phyloP scores from a whole-genome alignment of 176 grass and related monocot genomes.

The Poa pratensis region DNA sequence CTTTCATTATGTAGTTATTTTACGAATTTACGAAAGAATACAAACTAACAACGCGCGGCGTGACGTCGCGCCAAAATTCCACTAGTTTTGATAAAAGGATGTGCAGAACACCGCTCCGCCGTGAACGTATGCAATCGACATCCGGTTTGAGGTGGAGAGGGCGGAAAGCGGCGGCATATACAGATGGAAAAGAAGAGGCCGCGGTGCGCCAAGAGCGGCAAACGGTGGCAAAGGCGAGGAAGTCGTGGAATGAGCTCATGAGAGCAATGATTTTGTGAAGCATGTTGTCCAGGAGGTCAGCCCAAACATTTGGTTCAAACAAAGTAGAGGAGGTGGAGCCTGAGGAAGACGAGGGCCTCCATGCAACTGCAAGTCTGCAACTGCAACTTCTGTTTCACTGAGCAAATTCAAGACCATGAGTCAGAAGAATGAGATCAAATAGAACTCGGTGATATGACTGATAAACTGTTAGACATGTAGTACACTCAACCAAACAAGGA shows the following conservation, averaged over 20 bases:
- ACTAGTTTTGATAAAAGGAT: neutral
- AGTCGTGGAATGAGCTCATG: slow-evolving; percentile 55
- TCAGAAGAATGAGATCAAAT: neutral
- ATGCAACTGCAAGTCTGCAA: neutral
- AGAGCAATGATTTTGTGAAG: slow-evolving; percentile 48
- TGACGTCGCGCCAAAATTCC: no score
- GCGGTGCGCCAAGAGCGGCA: slow-evolving; percentile 53
- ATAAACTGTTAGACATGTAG: no score
- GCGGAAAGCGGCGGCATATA: slow-evolving; percentile 14
- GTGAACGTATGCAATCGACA: neutral
- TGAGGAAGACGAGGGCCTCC: neutral
- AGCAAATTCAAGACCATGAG: neutral
- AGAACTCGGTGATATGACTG: no score
- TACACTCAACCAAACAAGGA: no score
- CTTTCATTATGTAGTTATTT: no score
- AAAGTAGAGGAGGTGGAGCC: neutral
- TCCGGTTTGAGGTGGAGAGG: slow-evolving; percentile 35
- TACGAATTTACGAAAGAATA: no score
- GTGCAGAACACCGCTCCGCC: neutral
- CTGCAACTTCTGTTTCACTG: slow-evolving; percentile 20
- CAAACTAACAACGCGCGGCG: no score
- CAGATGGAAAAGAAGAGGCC: neutral
- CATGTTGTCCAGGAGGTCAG: slow-evolving; percentile 45
- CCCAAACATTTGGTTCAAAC: slow-evolving; percentile 35
- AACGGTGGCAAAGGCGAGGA: slow-evolving; percentile 42